Percentiles rank a stretch among this genome's conserved stretches.
phyloP scores from a whole-genome alignment of 768 basidiomycete genomes.

The Trametes cubensis region DNA sequence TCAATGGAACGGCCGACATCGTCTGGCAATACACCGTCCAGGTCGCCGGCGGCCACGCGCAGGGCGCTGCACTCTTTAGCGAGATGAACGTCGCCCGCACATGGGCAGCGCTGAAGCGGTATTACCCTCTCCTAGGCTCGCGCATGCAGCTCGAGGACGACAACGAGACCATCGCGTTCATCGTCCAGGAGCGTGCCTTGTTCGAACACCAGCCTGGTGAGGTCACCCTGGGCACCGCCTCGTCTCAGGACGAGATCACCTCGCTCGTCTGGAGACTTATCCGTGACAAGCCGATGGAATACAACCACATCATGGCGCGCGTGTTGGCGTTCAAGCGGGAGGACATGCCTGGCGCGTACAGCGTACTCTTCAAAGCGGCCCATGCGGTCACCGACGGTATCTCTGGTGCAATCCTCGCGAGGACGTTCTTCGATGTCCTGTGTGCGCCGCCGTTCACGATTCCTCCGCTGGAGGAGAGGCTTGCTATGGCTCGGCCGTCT shows the following conservation, averaged over 20 bases:
- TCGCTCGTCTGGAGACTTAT: constrained; percentile 34
- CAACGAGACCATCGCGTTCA: constrained; percentile 39
- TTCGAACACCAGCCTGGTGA: constrained; percentile 39
- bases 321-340: constrained; percentile 45
- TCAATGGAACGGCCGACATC: constrained; percentile 44
- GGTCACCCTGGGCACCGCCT: constrained; percentile 39
- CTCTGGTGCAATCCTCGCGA: constrained; percentile 44
- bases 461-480: constrained; percentile 40
- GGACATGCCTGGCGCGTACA: constrained; percentile 40
- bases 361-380: constrained; percentile 47
- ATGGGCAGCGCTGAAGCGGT: constrained; percentile 52
- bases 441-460: constrained; percentile 21
- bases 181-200: constrained; percentile 44
- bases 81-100: constrained; percentile 41
- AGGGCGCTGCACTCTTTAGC: constrained; percentile 30
- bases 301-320: constrained; percentile 47
- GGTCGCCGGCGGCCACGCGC: constrained; percentile 19
- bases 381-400: constrained; percentile 57
- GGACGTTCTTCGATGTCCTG: constrained; percentile 50
- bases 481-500: constrained; percentile 45
- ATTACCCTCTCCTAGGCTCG: constrained; percentile 53
- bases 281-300: constrained; percentile 37
- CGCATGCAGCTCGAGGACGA: constrained; percentile 38
- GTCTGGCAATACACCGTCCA: constrained; percentile 40
- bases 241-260: constrained; percentile 40